Conservation (phyloP, 108 stramenopile species). For the Nitzschia sp. region DNA sequence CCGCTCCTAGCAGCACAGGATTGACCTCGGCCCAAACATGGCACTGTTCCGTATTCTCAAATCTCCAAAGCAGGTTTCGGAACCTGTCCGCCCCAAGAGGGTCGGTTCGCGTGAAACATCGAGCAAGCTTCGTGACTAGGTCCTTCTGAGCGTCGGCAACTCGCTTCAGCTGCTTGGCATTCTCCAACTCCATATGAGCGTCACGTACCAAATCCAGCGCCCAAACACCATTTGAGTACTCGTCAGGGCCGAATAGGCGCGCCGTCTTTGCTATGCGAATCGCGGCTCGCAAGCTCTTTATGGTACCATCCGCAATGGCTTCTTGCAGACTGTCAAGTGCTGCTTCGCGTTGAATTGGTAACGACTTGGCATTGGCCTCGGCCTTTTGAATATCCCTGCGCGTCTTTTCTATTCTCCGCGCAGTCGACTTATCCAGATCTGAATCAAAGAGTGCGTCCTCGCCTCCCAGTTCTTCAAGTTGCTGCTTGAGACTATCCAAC, state of each 20-base stretch:
- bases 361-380: constrained; percentile 39
- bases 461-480: constrained; percentile 59
- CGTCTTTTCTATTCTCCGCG: constrained; percentile 55
- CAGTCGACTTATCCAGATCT: constrained; percentile 44
- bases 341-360: constrained; percentile 49
- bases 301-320: constrained; percentile 89
- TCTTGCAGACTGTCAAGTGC: constrained; percentile 73
- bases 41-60: constrained; percentile 70
- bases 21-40: constrained; percentile 81
- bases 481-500: constrained; percentile 59
- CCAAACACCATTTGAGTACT: constrained; percentile 77
- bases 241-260: constrained; percentile 68
- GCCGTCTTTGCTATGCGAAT: constrained; percentile 78
- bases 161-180: constrained; percentile 74
- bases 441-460: constrained; percentile 54
- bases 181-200: constrained; percentile 79
- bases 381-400: constrained; percentile 60
- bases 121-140: constrained; percentile 78
- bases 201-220: constrained; percentile 78
- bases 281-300: constrained; percentile 74
- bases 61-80: constrained; percentile 70
- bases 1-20: constrained; percentile 21
- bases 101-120: constrained; percentile 82
- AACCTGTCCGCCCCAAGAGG: constrained; percentile 76
- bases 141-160: constrained; percentile 87